These are phyloP conservation scores for Cryptococcus amylolentus DNA, from an alignment of 1,284 basidiomycete genomes.

Conservation along the genomic window DNA sequence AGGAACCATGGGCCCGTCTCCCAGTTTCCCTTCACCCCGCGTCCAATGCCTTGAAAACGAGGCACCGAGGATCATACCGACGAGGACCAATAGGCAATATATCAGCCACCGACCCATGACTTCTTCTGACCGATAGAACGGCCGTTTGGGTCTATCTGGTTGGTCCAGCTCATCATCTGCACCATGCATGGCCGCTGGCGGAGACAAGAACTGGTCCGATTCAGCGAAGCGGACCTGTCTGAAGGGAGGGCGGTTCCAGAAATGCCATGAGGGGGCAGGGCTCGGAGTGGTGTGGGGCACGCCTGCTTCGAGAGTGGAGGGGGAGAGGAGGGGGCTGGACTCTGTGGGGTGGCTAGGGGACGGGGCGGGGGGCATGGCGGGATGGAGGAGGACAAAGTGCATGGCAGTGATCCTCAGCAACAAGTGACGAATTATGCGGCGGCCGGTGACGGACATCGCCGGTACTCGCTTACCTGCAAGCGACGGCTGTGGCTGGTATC, in stretches of 20 bases:
- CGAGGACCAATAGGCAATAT: constrained; percentile 11
- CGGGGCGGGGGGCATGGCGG: background rate
- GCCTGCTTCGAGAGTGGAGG: background rate
- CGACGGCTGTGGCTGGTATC: no score
- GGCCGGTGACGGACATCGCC: no score
- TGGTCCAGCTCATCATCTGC: no score
- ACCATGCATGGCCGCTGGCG: background rate
- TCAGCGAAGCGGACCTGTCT: constrained; percentile 10
- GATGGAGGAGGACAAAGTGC: background rate
- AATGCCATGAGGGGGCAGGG: constrained; percentile 15
- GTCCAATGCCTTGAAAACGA: constrained; percentile 6
- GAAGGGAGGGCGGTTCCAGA: constrained; percentile 18
- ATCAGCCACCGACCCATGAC: constrained; percentile 8
- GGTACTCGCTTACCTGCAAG: no score
- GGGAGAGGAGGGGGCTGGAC: constrained; percentile 7
- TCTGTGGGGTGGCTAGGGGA: background rate
- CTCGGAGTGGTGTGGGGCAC: background rate
- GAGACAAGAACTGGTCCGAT: background rate
- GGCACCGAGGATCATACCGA: constrained; percentile 11
- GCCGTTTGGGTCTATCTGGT: background rate
- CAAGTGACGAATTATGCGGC: no score
- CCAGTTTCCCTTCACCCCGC: constrained; percentile 10
- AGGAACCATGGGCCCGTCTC: constrained; percentile 33
- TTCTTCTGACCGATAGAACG: background rate
- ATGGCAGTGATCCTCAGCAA: background rate